These are phyloP conservation scores for Phialophora verrucosa DNA, from an alignment of 2,329 filamentous ascomycete species.

Conservation along the genomic window DNA sequence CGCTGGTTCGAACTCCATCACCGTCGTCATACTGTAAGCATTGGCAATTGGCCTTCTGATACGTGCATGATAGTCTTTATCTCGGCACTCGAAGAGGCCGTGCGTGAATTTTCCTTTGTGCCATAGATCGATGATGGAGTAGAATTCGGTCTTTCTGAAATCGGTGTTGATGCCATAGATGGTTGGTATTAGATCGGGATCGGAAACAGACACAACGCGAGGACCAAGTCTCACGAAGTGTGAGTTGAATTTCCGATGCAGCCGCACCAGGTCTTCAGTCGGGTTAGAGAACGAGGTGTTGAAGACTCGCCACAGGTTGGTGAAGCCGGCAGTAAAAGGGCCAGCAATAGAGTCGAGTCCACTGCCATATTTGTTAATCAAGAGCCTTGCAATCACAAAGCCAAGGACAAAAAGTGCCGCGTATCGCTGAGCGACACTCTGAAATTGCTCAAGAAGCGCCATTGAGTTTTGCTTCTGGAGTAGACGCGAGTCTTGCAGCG, in stretches of 20 bases:
- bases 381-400: slow-evolving; percentile 27
- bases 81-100: slow-evolving; percentile 69
- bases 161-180: slow-evolving; percentile 85
- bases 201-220: slow-evolving; percentile 73
- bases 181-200: slow-evolving; percentile 72
- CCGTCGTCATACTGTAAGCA: slow-evolving; percentile 59
- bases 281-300: slow-evolving; percentile 69
- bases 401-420: slow-evolving; percentile 24
- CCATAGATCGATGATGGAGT: slow-evolving; percentile 31
- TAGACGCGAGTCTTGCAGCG: not conserved
- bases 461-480: slow-evolving; percentile 4
- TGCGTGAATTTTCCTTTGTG: slow-evolving; percentile 40
- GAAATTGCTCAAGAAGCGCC: slow-evolving; percentile 12
- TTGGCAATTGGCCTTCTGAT: slow-evolving; percentile 76
- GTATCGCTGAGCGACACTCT: slow-evolving; percentile 9
- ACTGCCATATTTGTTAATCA: slow-evolving; percentile 34
- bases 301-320: slow-evolving; percentile 75
- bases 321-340: slow-evolving; percentile 69
- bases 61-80: slow-evolving; percentile 73
- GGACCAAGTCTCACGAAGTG: slow-evolving; percentile 76
- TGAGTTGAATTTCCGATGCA: slow-evolving; percentile 72
- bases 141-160: slow-evolving; percentile 68
- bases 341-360: slow-evolving; percentile 64
- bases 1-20: slow-evolving; percentile 64
- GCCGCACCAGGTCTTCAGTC: slow-evolving; percentile 68